Conservation (phyloP, 2,329 filamentous ascomycete species). For the Pseudopithomyces chartarum region DNA sequence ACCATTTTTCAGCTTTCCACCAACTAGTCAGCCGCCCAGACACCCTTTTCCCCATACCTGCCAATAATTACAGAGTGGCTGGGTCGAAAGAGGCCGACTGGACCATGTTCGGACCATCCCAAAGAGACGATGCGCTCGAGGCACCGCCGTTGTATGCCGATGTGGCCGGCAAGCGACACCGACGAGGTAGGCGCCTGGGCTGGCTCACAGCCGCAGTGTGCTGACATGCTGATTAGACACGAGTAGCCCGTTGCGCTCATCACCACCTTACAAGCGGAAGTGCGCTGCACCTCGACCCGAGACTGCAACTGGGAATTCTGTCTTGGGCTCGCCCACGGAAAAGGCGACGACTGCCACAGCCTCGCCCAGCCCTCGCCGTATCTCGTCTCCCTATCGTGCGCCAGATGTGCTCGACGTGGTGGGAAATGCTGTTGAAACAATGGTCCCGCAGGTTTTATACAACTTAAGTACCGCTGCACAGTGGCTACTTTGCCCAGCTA, state of each 20-base stretch:
- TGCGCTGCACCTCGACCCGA: neutral
- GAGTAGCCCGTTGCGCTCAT: neutral
- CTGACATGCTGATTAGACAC: neutral
- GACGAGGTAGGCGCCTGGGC: neutral
- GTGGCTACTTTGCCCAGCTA: neutral
- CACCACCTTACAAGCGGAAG: neutral
- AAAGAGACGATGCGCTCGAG: neutral
- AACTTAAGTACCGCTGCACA: neutral
- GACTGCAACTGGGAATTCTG: neutral
- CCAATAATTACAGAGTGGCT: neutral
- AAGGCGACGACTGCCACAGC: neutral
- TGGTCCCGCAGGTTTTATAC: neutral
- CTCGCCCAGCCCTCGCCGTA: neutral
- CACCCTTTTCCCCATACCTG: neutral
- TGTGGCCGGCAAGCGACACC: neutral
- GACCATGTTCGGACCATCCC: neutral
- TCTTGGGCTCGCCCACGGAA: neutral
- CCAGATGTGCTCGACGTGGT: neutral
- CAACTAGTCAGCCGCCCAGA: neutral
- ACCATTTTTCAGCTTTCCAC: neutral
- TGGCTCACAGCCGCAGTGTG: neutral
- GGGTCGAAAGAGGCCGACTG: neutral
- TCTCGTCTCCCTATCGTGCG: neutral
- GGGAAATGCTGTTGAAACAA: neutral
- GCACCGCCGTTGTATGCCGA: neutral